Base-by-base conservation (phyloP, 441 rosid species). In the Adansonia grandidieri region DNA sequence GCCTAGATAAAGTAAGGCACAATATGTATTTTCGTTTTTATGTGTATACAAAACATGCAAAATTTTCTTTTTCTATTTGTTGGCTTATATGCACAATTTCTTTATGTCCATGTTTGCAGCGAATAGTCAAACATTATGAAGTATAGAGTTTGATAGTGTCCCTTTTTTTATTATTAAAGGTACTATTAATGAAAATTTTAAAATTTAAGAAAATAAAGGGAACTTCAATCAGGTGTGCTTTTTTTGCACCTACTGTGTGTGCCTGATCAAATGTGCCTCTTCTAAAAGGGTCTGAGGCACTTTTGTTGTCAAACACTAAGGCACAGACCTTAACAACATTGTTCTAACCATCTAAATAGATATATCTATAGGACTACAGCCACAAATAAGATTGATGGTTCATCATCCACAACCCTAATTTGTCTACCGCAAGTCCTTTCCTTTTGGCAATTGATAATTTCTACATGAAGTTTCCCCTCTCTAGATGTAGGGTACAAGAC, bases 191-290 rank as follows among this genome's bases (percentile, higher is more conserved):
- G 22, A 56, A 56, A 17, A 56, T n/a, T n/a, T 56, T 17, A 17
- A 56, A 56, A 56, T 56, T 56, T 9, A 56, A 56, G 17, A 56
- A 61, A 61, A 22, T 28, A 22, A 61, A 61, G 65, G 24, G 65
- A 61, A 61, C 65, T 61, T 61, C 65, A 61, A 24, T 61, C 65
- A 61, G 24, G 65, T 40, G 1, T 22, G 65, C 65, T 61, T 61
- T 28, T 22, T 15, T 10, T 61, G 40, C 14, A 13, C 65, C 32
- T 9, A 61, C 65, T 61, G 64, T 13, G 24, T 61, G 65, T 15
- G 22, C 65, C 32, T 10, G 65, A 61, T 61, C 32, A 61, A 61
- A 61, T 28, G 8, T 61, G 65, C 40, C 65, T 61, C 32, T 13
- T 37, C 14, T 13, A 9, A 61, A 61, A 10, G 65, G 40, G 40